Percentiles rank a stretch among this genome's conserved stretches.
phyloP scores from a whole-genome alignment of 768 basidiomycete species.

The Auricularia sp. region DNA sequence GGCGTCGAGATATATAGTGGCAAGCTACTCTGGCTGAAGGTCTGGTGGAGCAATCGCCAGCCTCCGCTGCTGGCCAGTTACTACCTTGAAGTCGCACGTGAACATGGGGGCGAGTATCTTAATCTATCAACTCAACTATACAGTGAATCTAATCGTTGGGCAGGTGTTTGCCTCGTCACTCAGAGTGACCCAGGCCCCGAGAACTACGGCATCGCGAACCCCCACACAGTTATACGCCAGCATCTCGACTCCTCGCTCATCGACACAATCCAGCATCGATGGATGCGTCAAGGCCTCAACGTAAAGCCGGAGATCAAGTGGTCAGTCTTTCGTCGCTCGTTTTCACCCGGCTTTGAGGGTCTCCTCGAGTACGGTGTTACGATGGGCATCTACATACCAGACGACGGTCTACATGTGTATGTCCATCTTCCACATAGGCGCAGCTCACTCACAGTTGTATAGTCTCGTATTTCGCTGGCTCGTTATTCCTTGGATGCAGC shows the following conservation, averaged over 20 bases:
- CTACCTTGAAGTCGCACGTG: conserved; percentile 8
- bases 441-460: neutral
- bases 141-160: conserved; percentile 12
- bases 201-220: conserved; percentile 37
- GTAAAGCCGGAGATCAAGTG: conserved; percentile 34
- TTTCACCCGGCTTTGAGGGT: conserved; percentile 27
- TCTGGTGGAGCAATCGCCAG: conserved; percentile 15
- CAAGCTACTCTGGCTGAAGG: conserved; percentile 10
- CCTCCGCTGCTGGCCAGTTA: conserved; percentile 7
- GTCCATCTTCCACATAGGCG: neutral
- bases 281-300: conserved; percentile 27
- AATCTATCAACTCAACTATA: neutral
- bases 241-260: conserved; percentile 27
- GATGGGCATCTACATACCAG: conserved; percentile 8
- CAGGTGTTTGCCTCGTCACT: conserved; percentile 27
- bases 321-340: conserved; percentile 19
- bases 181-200: conserved; percentile 36
- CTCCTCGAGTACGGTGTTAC: conserved; percentile 23
- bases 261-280: conserved; percentile 32
- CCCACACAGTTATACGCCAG: conserved; percentile 30
- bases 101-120: conserved; percentile 12
- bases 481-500: conserved; percentile 31
- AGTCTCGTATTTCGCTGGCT: conserved; percentile 34
- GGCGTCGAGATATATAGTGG: conserved; percentile 8
- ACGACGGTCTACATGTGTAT: neutral